These are phyloP conservation scores for Aspergillus incahuasiensis DNA, from an alignment of 495 filamentous ascomycete genomes.

Conservation along the genomic window DNA sequence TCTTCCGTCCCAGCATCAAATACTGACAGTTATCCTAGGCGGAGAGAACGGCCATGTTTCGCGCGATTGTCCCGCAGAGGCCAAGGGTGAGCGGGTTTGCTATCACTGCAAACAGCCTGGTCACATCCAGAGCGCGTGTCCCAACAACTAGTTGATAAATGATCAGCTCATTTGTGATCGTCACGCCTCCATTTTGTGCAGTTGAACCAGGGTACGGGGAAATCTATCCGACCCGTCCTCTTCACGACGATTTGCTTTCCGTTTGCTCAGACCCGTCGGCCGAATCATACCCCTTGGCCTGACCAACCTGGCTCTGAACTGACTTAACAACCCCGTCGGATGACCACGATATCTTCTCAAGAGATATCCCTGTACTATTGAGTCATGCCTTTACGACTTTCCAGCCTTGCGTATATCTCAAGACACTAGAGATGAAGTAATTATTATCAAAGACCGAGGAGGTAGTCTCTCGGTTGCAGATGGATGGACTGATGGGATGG, in stretches of 20 bases:
- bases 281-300: constrained; percentile 18
- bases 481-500: constrained; percentile 22
- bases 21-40: constrained; percentile 34
- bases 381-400: constrained; percentile 13
- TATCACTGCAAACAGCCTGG: constrained; percentile 99
- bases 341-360: constrained; percentile 11
- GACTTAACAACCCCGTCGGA: constrained; percentile 14
- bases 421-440: constrained; percentile 12
- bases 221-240: constrained; percentile 14
- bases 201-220: constrained; percentile 15
- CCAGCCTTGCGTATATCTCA: constrained; percentile 8
- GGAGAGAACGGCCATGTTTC: constrained; percentile 92
- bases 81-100: constrained; percentile 86
- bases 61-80: constrained; percentile 90
- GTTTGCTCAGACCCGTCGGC: constrained; percentile 8
- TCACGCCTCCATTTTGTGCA: constrained; percentile 14
- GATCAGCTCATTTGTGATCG: constrained; percentile 24
- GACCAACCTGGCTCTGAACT: constrained; percentile 24
- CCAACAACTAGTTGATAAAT: constrained; percentile 57
- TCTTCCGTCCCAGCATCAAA: not conserved
- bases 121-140: constrained; percentile 91
- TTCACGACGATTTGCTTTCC: constrained; percentile 17
- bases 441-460: constrained; percentile 16
- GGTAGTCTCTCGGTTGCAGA: constrained; percentile 28
- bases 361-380: constrained; percentile 16